Percentiles rank a stretch among this genome's conserved stretches.
Conservation (phyloP, 495 filamentous ascomycete species). For the Sordaria brevicollis region DNA sequence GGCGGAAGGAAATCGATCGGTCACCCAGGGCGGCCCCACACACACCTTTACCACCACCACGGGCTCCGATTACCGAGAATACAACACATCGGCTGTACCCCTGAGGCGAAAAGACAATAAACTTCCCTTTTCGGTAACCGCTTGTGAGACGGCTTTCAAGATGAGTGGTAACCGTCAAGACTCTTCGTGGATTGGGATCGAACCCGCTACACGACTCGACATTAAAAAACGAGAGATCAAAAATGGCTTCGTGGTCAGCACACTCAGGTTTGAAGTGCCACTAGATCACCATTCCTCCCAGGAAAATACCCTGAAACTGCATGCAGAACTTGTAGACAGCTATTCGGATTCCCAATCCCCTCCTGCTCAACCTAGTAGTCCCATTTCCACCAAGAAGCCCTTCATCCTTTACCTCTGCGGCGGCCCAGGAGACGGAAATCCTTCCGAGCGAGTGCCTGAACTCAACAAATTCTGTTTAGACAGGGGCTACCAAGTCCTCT, state of each 20-base stretch:
- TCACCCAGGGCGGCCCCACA: background rate
- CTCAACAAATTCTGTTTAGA: conserved; percentile 54
- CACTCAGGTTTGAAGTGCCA: conserved; percentile 9
- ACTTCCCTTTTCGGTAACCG: background rate
- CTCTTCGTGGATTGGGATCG: background rate
- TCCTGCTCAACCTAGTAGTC: background rate
- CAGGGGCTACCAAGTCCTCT: conserved; percentile 70
- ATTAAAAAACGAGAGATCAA: background rate
- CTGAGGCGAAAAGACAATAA: background rate
- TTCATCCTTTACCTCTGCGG: conserved; percentile 49
- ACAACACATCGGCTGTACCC: background rate
- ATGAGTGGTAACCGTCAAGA: background rate
- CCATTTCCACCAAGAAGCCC: background rate
- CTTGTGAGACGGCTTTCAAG: background rate
- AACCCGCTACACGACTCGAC: background rate
- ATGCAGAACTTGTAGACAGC: conserved; percentile 11
- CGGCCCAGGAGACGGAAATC: conserved; percentile 63
- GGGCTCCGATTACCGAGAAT: background rate
- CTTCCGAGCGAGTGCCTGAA: conserved; percentile 46
- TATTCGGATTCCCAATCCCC: background rate
- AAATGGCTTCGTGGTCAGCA: background rate
- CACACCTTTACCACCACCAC: background rate
- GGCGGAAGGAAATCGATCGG: background rate
- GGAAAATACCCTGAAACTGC: background rate
- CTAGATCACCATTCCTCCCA: conserved; percentile 2